Conservation (phyloP, 2,329 filamentous ascomycete species). For the Phaeophleospora eucalypticola region DNA sequence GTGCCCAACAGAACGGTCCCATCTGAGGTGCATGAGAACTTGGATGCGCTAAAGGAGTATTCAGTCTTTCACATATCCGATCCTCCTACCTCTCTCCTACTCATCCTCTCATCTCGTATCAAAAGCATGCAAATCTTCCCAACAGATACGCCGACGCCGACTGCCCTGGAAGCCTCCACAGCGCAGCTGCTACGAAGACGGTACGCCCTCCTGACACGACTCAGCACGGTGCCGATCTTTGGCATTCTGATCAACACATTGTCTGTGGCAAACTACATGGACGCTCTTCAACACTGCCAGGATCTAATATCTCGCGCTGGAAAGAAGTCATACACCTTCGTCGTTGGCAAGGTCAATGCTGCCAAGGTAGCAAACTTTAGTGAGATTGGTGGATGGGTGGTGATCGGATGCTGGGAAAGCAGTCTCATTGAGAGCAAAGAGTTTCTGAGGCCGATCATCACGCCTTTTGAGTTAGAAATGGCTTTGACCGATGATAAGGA, state of each 20-base stretch:
- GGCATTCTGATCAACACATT: slow-evolving; percentile 96
- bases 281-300: slow-evolving; percentile 71
- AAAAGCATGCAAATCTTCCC: slow-evolving; percentile 73
- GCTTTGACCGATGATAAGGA: slow-evolving; percentile 70
- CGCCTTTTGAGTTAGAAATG: slow-evolving; percentile 86
- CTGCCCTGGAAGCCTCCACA: slow-evolving; percentile 48
- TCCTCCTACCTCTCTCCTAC: slow-evolving; percentile 74
- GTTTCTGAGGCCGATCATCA: slow-evolving; percentile 85
- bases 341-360: slow-evolving; percentile 92
- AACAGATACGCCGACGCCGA: slow-evolving; percentile 39
- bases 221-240: slow-evolving; percentile 77
- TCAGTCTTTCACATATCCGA: slow-evolving; percentile 80
- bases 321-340: slow-evolving; percentile 94
- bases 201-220: slow-evolving; percentile 78
- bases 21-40: slow-evolving; percentile 41
- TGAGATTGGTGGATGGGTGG: slow-evolving; percentile 93
- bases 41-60: slow-evolving; percentile 58
- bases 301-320: slow-evolving; percentile 69
- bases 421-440: slow-evolving; percentile 83
- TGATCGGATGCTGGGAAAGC: slow-evolving; percentile 97
- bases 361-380: slow-evolving; percentile 96
- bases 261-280: slow-evolving; percentile 83
- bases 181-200: slow-evolving; percentile 69
- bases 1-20: slow-evolving; percentile 81
- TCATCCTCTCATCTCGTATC: slow-evolving; percentile 82